Base-by-base conservation (phyloP, 768 basidiomycete species). In the Tubosaeta brunneosetosa region DNA sequence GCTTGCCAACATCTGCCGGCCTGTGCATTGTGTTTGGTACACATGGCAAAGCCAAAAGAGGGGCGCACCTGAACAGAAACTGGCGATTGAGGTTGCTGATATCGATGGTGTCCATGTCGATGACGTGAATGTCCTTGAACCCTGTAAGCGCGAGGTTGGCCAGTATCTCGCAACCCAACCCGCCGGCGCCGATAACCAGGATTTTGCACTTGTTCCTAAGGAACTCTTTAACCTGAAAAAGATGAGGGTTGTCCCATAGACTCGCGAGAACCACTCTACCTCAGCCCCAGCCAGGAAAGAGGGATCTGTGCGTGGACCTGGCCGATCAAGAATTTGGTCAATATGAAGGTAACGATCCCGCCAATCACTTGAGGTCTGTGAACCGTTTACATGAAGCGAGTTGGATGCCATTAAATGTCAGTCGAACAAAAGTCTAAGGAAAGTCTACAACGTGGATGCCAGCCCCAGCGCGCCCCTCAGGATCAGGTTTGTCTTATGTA, bases 21-120 rank as follows among this genome's bases (percentile, higher is more conserved):
- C 93, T 95, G 37, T 26, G 45, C 29, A 34, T 36, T 26, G 16
- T 29, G 44, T 40, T 66, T 4, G 49, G 14, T 40, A 33, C 48
- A 27, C 37, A 22, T 12, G 42, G 19, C 3, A 14, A 41, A 42
- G 32, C 2, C 26, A 16, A 26, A 27, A 50, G 42, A 46, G 26
- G 49, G 1, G 11, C 73, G 47, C 59, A 92, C 95, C 97, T 82
- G 76, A 99, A 99, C 22, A 99, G 76, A 69, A 99, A 99, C 72
- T 99, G 97, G 46, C 97, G 82, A 70, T 99, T 99, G 59, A 99
- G 78, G 71, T 99, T 99, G 65, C 94, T 97, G 65, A 99, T 90
- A 73, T 99, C 95, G 68, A 98, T 99, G 14, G 95, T 97, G 77
- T 99, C 95, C 94, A 99, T 98, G 77, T 99, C 97, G 66, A 99